Conservation (phyloP, 495 filamentous ascomycete species). For the Talaromyces thailandensis region DNA sequence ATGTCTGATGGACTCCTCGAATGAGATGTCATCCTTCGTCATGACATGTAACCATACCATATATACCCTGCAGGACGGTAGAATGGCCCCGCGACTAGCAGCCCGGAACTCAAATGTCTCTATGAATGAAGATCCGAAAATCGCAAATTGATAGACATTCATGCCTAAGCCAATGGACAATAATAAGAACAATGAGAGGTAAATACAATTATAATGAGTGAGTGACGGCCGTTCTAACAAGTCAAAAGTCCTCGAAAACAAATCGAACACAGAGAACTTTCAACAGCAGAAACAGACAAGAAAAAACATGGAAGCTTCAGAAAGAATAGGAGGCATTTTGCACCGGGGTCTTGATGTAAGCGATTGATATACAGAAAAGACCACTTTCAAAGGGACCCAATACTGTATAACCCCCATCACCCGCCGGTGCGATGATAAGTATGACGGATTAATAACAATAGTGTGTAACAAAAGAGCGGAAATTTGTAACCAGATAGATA, state of each 20-base stretch:
- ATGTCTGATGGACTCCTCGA: background rate
- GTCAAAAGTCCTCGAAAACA: background rate
- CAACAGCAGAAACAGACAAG: background rate
- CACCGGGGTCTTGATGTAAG: background rate
- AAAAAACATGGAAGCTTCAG: background rate
- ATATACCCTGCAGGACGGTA: background rate
- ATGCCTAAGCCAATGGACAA: conserved; percentile 15
- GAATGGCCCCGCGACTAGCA: background rate
- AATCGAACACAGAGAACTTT: background rate
- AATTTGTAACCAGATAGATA: background rate
- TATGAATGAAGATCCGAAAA: background rate
- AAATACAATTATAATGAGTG: conserved; percentile 6
- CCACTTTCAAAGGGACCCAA: background rate
- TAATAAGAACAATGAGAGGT: conserved; percentile 14
- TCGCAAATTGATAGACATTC: background rate
- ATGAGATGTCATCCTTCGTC: background rate
- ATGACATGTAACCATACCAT: background rate
- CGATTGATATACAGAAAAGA: background rate
- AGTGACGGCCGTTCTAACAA: conserved; percentile 6
- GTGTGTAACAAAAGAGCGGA: conserved; percentile 9
- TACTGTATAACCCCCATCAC: background rate
- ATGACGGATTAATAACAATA: conserved; percentile 8
- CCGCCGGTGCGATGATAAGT: background rate
- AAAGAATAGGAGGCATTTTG: background rate
- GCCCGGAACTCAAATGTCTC: background rate